phyloP scores from a whole-genome alignment of 768 basidiomycete genomes.

The Podaxis carcinomalis region DNA sequence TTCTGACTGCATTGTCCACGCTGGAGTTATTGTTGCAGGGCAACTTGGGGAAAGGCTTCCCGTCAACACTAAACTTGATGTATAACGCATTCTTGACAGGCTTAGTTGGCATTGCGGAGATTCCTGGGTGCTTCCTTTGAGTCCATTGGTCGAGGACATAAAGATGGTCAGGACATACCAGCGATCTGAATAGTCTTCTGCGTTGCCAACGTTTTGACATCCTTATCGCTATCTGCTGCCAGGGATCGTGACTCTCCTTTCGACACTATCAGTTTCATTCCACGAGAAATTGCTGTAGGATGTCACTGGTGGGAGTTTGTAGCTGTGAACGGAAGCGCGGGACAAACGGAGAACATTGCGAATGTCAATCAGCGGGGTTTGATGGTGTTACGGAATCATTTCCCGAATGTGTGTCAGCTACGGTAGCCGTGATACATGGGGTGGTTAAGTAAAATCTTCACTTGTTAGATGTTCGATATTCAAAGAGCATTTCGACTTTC shows the following conservation, averaged over 20 bases:
- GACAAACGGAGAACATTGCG: neutral
- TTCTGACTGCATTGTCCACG: neutral
- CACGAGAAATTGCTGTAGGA: neutral
- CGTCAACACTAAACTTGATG: constrained; percentile 12
- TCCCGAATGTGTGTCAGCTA: neutral
- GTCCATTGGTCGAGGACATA: neutral
- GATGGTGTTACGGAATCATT: neutral
- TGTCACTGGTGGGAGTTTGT: neutral
- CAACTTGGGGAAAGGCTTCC: constrained; percentile 8
- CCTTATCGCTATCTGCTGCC: neutral
- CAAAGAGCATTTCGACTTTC: no score
- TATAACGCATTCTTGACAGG: constrained; percentile 1
- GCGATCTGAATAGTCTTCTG: neutral
- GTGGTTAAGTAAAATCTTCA: no score
- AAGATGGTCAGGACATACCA: neutral
- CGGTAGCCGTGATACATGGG: neutral
- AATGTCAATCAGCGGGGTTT: neutral
- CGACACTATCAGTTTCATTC: neutral
- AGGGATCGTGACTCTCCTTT: neutral
- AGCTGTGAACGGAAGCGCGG: neutral
- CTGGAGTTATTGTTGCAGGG: constrained; percentile 9
- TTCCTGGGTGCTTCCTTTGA: neutral
- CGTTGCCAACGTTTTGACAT: neutral
- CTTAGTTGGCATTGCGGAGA: constrained; percentile 5
- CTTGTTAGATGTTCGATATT: no score